phyloP scores from a whole-genome alignment of 176 grass and related monocot genomes.

The Zea mays region Zm-B73-REFERENCE-NAM-5.0 NC_050097.1:64491501-64492000 shows the following conservation, averaged over 20 bases:
- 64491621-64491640: background rate
- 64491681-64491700: background rate
- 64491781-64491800: background rate
- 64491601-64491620: background rate
- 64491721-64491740: background rate
- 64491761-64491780: background rate
- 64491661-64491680: background rate
- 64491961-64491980: no score
- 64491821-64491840: background rate
- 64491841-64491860: background rate
- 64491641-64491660: background rate
- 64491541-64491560: no score
- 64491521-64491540: no score
- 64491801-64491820: background rate
- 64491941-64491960: background rate
- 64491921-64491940: no score
- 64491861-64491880: background rate
- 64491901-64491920: background rate
- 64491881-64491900: background rate
- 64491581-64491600: no score
- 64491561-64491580: no score
- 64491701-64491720: background rate
- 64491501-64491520: no score
- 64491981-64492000: no score
- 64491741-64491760: background rate